phyloP scores from a whole-genome alignment of 306 rosid genomes.

The Abrus precatorius region DNA sequence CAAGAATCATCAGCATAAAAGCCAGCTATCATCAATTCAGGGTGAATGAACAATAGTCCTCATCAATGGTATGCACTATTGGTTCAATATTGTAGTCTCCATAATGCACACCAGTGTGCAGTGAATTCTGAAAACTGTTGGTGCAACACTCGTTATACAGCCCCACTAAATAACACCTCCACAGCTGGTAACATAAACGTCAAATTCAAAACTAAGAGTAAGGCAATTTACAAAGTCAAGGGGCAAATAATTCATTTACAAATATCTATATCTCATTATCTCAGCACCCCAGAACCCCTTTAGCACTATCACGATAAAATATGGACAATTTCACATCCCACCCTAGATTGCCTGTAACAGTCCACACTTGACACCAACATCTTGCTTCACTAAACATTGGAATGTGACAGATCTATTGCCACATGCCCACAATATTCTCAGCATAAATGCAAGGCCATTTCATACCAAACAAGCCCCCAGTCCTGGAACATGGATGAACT shows the following conservation, averaged over 20 bases:
- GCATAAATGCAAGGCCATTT: conserved; percentile 43
- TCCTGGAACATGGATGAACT: conserved; percentile 44
- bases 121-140: conserved; percentile 18
- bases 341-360: conserved; percentile 49
- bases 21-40: conserved; percentile 24
- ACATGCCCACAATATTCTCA: conserved; percentile 30
- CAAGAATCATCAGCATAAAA: conserved; percentile 39
- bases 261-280: conserved; percentile 20
- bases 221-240: conserved; percentile 6
- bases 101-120: conserved; percentile 40
- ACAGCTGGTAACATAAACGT: not conserved
- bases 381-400: conserved; percentile 43
- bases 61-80: conserved; percentile 39
- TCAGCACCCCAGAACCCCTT: conserved; percentile 39
- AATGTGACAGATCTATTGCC: conserved; percentile 44
- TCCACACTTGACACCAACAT: conserved; percentile 41
- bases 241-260: conserved; percentile 36
- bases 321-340: conserved; percentile 27
- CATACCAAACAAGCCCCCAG: conserved; percentile 43
- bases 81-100: conserved; percentile 46
- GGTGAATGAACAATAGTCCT: conserved; percentile 35
- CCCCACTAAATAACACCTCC: conserved; percentile 39
- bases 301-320: conserved; percentile 27
- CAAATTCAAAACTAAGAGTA: conserved; percentile 25
- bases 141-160: conserved; percentile 37